Conservation (phyloP, 805 yeast genomes). For the Maudiozyma saulgeensis region DNA sequence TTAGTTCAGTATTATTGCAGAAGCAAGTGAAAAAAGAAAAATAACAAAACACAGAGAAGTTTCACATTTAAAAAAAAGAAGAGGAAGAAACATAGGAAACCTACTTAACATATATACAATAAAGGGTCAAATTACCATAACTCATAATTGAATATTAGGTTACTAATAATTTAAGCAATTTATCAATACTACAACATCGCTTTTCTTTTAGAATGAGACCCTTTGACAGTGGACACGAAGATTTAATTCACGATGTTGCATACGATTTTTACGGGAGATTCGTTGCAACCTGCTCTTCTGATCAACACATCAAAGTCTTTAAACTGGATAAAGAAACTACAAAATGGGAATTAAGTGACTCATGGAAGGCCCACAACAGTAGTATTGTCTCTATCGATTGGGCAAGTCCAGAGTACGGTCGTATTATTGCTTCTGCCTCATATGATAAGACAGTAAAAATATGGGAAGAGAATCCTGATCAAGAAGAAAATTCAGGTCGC, state of each 20-base stretch:
- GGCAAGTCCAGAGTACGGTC: conserved; percentile 94
- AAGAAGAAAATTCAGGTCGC: conserved; percentile 64
- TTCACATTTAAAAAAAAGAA: not conserved
- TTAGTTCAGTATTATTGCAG: too few species aligned
- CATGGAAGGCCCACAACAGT: conserved; percentile 94
- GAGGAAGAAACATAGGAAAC: not conserved
- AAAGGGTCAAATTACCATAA: too few species aligned
- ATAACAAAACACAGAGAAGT: not conserved
- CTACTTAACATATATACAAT: too few species aligned
- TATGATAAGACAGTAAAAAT: conserved; percentile 82
- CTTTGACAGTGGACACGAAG: conserved; percentile 85
- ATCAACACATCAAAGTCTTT: conserved; percentile 85
- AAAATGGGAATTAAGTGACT: conserved; percentile 76
- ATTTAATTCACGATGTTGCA: conserved; percentile 78
- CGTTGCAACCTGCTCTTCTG: conserved; percentile 90
- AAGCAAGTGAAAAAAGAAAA: too few species aligned
- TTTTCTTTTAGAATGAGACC: conserved; percentile 43
- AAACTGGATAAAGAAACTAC: conserved; percentile 52
- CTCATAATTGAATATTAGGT: too few species aligned
- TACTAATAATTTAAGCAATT: not conserved
- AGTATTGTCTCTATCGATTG: conserved; percentile 73
- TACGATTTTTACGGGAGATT: conserved; percentile 91
- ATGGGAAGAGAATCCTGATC: conserved; percentile 86
- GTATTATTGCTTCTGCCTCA: conserved; percentile 76
- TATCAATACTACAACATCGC: not conserved